Base-by-base conservation (phyloP, 495 filamentous ascomycete genomes). In the Podospora tetraspora region DNA sequence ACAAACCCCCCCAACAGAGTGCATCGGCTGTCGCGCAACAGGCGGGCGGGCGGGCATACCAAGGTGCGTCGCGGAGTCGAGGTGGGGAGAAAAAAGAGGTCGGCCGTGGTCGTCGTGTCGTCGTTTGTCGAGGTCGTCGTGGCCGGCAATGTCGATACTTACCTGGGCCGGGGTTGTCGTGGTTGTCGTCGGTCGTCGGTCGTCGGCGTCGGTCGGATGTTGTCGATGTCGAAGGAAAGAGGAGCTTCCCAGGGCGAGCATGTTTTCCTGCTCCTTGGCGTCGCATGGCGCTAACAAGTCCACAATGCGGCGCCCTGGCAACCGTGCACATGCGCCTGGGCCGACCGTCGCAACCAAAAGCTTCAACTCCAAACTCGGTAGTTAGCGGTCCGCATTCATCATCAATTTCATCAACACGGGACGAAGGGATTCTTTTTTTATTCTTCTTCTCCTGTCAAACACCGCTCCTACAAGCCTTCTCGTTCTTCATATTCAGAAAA, bases 241-340 rank as follows among this genome's bases (percentile, higher is more conserved):
- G 60, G 30, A 34, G 32, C 67, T 57, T 24, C 52, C 30, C 23
- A 66, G 66, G 60, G 64, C 32, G 70, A 66, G 66, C 63, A 66
- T 71, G 70, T 71, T 71, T 62, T 71, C 63, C 70, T 71, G 68
- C 71, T 66, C 71, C 68, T 68, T 58, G 68, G 59, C 24, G 62
- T 70, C 68, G 71, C 68, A 73, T 70, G 68, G 66, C 71, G 71
- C 71, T 72, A 72, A 69, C 68, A 6, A 69, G 16, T 67, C 64
- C 34, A 52, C 58, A 58, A 27, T n/a, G 43, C 62, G 66, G 59
- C 65, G 63, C 68, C 71, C 57, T 63, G 71, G 71, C 71, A 73
- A 73, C 71, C 71, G 71, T 73, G 71, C 71, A 63, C 64, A 6
- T 52, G 16, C 43, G 10, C 16, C 30, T 34, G 13, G 34, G 13